Evolutionary conservation across 495 filamentous ascomycete genomes (phyloP).

Genomic region (Copromyces sp.): DNA sequence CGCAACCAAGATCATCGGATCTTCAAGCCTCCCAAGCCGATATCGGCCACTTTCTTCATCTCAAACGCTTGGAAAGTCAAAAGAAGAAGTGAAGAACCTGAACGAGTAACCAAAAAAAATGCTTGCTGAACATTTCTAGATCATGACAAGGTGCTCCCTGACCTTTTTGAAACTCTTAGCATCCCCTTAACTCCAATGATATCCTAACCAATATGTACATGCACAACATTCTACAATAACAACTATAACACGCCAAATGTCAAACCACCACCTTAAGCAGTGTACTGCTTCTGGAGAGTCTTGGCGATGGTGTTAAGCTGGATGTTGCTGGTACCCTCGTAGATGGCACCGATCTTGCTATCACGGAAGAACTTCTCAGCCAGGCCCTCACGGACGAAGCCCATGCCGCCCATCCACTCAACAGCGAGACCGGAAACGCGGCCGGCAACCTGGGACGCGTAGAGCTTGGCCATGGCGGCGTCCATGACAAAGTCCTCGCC

Average conservation of each 20-base stretch:
- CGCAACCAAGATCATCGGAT: not conserved
- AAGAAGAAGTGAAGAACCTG: not conserved
- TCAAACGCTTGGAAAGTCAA: not conserved
- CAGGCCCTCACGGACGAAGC: slow-evolving; percentile 88
- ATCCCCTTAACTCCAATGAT: not conserved
- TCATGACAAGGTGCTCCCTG: not conserved
- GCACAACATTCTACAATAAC: slow-evolving; percentile 2
- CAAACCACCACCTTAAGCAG: slow-evolving; percentile 13
- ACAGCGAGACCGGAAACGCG: slow-evolving; percentile 77
- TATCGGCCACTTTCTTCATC: not conserved
- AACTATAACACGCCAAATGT: slow-evolving; percentile 4
- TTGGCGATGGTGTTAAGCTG: slow-evolving; percentile 87
- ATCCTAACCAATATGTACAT: not conserved
- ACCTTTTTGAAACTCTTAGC: not conserved
- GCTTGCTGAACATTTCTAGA: not conserved
- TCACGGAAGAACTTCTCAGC: slow-evolving; percentile 98
- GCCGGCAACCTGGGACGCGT: slow-evolving; percentile 84
- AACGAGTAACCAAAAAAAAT: not conserved
- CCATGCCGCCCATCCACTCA: slow-evolving; percentile 99
- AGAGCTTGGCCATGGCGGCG: slow-evolving; percentile 98
- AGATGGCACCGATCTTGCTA: slow-evolving; percentile 97
- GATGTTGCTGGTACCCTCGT: slow-evolving; percentile 79
- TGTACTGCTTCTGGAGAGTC: slow-evolving; percentile 85
- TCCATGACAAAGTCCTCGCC: slow-evolving; percentile 91
- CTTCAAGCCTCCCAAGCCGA: not conserved